Conservation (phyloP, 805 yeast species). For the Zygoascus biomembranicola region DNA sequence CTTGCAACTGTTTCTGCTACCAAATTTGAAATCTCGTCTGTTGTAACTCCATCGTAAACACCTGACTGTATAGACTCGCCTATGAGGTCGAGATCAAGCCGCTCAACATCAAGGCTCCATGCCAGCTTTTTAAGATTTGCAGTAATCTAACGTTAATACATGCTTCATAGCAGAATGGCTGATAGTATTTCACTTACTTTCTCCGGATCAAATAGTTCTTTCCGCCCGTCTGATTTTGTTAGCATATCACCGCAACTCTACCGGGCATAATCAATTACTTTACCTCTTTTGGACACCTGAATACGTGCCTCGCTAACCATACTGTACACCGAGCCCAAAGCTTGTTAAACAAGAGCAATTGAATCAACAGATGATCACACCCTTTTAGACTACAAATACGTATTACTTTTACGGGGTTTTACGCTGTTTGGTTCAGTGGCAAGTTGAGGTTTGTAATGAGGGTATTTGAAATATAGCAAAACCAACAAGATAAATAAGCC, state of each 20-base stretch:
- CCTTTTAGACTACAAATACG: too few relatives aligned
- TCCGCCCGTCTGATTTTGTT: constrained; percentile 1
- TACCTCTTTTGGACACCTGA: not conserved
- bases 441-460: too few relatives aligned
- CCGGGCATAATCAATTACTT: not conserved
- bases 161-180: not conserved
- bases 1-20: constrained; percentile 98
- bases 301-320: not conserved
- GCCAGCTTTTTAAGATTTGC: not conserved
- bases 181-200: not conserved
- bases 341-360: too few relatives aligned
- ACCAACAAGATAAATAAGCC: too few relatives aligned
- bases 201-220: not conserved
- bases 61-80: constrained; percentile 42
- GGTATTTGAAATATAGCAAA: too few relatives aligned
- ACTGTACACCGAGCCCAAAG: too few relatives aligned
- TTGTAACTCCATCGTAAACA: constrained; percentile 94
- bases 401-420: too few relatives aligned
- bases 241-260: not conserved
- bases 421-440: too few relatives aligned
- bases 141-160: not conserved
- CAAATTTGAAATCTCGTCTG: constrained; percentile 71
- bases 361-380: too few relatives aligned
- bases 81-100: not conserved
- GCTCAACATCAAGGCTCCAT: not conserved